Percentiles rank a stretch among this genome's conserved stretches.
Evolutionary conservation across 2,329 filamentous ascomycete species (phyloP).

Genomic region (Leptographium radiaticola): DNA sequence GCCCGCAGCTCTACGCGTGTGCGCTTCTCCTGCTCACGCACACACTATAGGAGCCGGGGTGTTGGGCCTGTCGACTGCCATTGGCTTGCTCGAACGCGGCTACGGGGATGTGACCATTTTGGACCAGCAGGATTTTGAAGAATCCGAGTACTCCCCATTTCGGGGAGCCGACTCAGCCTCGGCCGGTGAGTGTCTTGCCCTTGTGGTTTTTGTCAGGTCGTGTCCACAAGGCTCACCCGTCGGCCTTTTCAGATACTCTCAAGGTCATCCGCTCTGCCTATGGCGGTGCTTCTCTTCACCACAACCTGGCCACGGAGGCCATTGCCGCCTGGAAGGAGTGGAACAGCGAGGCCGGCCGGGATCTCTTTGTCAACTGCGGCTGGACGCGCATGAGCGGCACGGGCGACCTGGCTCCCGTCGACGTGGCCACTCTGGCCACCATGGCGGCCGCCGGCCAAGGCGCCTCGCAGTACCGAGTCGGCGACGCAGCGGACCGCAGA

Average conservation of each 20-base stretch:
- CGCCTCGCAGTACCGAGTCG: not conserved
- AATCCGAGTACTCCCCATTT: not conserved
- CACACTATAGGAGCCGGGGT: not conserved
- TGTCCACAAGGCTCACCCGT: no score
- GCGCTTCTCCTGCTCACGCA: not conserved
- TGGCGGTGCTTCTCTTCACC: not conserved
- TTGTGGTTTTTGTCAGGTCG: not conserved
- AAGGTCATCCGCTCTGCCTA: slow-evolving; percentile 2
- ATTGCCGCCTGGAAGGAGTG: slow-evolving; percentile 1
- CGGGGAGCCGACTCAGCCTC: not conserved
- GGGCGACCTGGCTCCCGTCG: not conserved
- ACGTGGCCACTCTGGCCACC: not conserved
- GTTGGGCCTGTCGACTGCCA: not conserved
- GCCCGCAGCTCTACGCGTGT: not conserved
- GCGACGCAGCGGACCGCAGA: not conserved
- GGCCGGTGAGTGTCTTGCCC: not conserved
- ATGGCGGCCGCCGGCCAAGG: not conserved
- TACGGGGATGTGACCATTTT: slow-evolving; percentile 1
- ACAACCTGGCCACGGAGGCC: not conserved
- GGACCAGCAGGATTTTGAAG: not conserved
- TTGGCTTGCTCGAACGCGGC: not conserved
- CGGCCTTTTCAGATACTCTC: not conserved
- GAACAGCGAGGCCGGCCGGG: slow-evolving; percentile 1
- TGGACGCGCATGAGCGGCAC: slow-evolving; percentile 1
- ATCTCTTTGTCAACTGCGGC: slow-evolving; percentile 1